Percentiles rank a stretch among this genome's conserved stretches.
Evolutionary conservation across 75 land plant species (phyloP).

Genomic region (Pinus tabuliformis): DNA sequence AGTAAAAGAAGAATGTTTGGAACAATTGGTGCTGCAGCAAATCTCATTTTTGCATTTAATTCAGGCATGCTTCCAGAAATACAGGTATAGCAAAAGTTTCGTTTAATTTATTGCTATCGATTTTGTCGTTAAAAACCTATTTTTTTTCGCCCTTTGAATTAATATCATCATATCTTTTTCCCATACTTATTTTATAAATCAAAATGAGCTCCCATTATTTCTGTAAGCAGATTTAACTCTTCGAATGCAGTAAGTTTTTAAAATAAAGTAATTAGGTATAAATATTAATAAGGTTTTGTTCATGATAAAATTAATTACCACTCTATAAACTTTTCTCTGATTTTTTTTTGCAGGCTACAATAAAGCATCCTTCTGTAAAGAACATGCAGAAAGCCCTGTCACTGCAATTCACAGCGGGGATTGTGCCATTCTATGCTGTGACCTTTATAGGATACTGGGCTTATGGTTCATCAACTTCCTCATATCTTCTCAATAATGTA

Average conservation of each 20-base stretch:
- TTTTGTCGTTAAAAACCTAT: neutral
- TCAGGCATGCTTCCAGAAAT: neutral
- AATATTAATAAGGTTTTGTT: no score
- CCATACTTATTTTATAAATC: neutral
- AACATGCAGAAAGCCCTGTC: conserved; percentile 71
- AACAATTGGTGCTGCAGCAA: neutral
- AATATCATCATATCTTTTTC: neutral
- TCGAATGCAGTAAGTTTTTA: neutral
- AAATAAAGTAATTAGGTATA: neutral
- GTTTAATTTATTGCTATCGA: no score
- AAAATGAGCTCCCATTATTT: neutral
- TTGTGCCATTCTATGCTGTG: conserved; percentile 33
- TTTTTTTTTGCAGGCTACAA: conserved; percentile 45
- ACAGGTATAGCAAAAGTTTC: neutral
- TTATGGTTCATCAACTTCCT: conserved; percentile 51
- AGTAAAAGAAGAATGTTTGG: conserved; percentile 29
- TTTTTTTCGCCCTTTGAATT: neutral
- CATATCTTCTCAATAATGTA: conserved; percentile 61
- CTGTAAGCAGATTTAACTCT: neutral
- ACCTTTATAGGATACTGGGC: conserved; percentile 79
- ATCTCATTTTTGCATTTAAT: neutral
- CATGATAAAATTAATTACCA: no score
- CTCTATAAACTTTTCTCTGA: no score
- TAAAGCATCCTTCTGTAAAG: conserved; percentile 51
- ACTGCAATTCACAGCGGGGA: conserved; percentile 65